Evolutionary conservation across 345 rosid genomes (phyloP).

Genomic region (Theobroma cacao): DNA sequence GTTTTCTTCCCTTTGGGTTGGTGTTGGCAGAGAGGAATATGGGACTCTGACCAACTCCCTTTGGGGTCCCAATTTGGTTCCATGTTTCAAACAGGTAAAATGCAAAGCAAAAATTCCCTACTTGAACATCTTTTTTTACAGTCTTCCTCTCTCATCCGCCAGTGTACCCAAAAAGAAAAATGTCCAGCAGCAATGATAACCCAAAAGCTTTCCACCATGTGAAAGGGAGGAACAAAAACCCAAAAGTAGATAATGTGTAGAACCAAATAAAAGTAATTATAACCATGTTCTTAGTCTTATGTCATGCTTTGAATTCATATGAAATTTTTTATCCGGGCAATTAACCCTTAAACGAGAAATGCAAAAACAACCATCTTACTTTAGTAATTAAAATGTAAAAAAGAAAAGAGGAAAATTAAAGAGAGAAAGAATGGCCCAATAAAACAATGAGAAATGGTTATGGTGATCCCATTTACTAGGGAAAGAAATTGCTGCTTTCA

Average conservation of each 20-base stretch:
- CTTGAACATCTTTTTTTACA: background rate
- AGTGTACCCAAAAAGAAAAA: background rate
- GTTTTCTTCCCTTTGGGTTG: background rate
- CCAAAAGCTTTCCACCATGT: conserved; percentile 8
- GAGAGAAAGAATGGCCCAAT: no score
- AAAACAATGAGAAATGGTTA: background rate
- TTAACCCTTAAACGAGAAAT: no score
- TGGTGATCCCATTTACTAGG: conserved; percentile 10
- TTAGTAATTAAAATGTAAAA: no score
- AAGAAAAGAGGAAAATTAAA: no score
- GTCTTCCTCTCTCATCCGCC: background rate
- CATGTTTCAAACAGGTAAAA: no score
- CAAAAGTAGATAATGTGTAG: background rate
- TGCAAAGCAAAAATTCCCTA: no score
- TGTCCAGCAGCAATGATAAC: conserved; percentile 3
- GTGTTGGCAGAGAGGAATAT: background rate
- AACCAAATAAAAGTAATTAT: background rate
- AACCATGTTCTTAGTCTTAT: background rate
- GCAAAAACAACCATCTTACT: no score
- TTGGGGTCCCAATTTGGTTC: conserved; percentile 17
- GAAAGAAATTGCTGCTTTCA: conserved; percentile 21
- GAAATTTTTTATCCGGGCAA: no score
- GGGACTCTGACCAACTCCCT: conserved; percentile 14
- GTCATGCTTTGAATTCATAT: no score
- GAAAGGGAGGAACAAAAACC: background rate